Conservation (phyloP, 1,284 basidiomycete genomes). For the Apiotrichum gamsii region DNA sequence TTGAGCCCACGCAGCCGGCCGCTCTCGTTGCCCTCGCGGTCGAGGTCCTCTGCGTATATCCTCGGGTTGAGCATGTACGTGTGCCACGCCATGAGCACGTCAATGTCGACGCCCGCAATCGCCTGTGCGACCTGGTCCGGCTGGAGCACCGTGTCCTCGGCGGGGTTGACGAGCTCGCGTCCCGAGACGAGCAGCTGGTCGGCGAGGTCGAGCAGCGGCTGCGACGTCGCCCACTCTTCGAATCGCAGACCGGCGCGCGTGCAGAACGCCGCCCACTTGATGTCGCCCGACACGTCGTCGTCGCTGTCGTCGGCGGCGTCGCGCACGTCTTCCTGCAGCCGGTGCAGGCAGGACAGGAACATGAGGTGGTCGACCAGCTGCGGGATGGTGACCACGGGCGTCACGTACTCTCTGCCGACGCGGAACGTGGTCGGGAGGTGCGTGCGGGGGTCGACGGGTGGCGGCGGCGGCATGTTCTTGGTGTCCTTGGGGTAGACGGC, state of each 20-base stretch:
- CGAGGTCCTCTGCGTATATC: constrained; percentile 20
- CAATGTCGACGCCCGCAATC: constrained; percentile 15
- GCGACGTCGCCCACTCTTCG: constrained; percentile 7
- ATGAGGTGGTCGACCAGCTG: constrained; percentile 23
- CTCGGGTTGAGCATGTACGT: constrained; percentile 35
- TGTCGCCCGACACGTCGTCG: constrained; percentile 5
- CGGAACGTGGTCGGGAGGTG: constrained; percentile 17
- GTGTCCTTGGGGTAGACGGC: too few species aligned
- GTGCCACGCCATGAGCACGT: constrained; percentile 37
- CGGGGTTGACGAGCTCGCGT: background rate
- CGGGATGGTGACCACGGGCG: constrained; percentile 13
- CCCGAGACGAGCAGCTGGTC: background rate
- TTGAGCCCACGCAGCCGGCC: constrained; percentile 5
- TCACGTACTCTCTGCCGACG: constrained; percentile 5
- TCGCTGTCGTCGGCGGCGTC: background rate
- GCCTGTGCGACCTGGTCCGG: background rate
- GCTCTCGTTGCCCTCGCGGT: background rate
- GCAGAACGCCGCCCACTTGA: constrained; percentile 21
- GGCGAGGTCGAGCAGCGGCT: background rate
- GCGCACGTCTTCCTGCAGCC: constrained; percentile 16
- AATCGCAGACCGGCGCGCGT: constrained; percentile 11
- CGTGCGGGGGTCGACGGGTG: constrained; percentile 14
- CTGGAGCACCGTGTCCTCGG: background rate
- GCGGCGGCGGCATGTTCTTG: constrained; percentile 1
- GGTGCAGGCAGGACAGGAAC: constrained; percentile 19